A percentile compares a stretch with the other conserved stretches of the same genome.
Evolutionary conservation across 768 basidiomycete genomes (phyloP).

Genomic region (Symmetrospora coprosmae): DNA sequence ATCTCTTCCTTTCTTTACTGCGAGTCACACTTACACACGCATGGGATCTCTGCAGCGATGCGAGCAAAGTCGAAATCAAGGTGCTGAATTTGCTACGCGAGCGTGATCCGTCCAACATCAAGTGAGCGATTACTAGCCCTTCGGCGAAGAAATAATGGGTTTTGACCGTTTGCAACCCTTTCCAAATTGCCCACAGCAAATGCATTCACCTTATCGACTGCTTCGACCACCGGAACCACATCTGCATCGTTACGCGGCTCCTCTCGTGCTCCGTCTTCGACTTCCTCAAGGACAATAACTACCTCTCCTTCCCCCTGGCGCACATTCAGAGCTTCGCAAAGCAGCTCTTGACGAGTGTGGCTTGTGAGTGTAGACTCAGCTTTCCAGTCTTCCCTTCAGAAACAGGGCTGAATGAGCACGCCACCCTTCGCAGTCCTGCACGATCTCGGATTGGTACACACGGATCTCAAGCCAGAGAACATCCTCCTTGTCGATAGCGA

Average conservation of each 20-base stretch:
- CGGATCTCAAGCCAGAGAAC: conserved; percentile 97
- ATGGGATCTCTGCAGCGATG: conserved; percentile 49
- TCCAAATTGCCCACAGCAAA: conserved; percentile 68
- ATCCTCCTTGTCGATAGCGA: conserved; percentile 83
- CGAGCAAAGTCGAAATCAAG: conserved; percentile 92
- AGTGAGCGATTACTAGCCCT: conserved; percentile 48
- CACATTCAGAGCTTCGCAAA: conserved; percentile 93
- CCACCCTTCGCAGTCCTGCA: conserved; percentile 62
- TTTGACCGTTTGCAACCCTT: conserved; percentile 23
- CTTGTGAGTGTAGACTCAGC: conserved; percentile 66
- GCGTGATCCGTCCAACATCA: conserved; percentile 68
- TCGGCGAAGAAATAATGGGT: conserved; percentile 30
- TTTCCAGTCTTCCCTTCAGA: conserved; percentile 11
- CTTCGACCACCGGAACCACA: conserved; percentile 96
- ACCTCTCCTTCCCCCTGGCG: conserved; percentile 83
- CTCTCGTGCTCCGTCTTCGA: conserved; percentile 97
- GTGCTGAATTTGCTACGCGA: conserved; percentile 82
- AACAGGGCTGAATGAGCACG: no score
- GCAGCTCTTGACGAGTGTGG: conserved; percentile 79
- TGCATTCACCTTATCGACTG: conserved; percentile 88
- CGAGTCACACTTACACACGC: background rate
- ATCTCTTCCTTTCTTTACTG: no score
- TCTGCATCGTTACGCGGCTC: conserved; percentile 89
- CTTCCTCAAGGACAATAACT: conserved; percentile 94
- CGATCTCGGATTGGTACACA: conserved; percentile 79